Evolutionary conservation across 2,329 filamentous ascomycete species (phyloP).

Genomic region (Aplosporella prunicola): DNA sequence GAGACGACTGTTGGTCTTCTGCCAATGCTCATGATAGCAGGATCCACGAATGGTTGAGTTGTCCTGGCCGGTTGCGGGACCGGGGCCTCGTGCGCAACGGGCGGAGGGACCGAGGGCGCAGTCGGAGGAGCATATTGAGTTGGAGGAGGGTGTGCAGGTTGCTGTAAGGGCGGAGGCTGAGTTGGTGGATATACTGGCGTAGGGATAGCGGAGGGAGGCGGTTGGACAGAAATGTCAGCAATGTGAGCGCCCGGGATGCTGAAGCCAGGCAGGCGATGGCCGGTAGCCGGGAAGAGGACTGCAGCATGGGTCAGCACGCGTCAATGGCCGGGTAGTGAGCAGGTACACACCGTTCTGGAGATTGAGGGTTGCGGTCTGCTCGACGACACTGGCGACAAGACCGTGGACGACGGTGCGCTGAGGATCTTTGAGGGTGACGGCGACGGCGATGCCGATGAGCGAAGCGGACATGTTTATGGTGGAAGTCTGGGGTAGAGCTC

Average conservation of each 20-base stretch:
- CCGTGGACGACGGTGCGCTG: conserved; percentile 57
- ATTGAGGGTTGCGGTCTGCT: conserved; percentile 51
- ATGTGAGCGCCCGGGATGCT: conserved; percentile 50
- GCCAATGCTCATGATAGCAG: conserved; percentile 66
- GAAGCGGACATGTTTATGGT: conserved; percentile 49
- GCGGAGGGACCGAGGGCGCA: conserved; percentile 17
- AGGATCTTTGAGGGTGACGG: conserved; percentile 60
- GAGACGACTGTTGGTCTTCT: conserved; percentile 20
- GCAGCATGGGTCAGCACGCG: conserved; percentile 6
- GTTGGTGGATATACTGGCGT: conserved; percentile 9
- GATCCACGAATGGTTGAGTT: conserved; percentile 56
- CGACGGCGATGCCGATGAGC: conserved; percentile 69
- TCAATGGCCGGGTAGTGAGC: not conserved
- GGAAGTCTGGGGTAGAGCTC: not conserved
- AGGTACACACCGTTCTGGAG: conserved; percentile 57
- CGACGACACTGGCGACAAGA: conserved; percentile 59
- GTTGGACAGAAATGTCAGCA: conserved; percentile 47
- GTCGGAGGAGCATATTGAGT: conserved; percentile 16
- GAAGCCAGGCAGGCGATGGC: conserved; percentile 44
- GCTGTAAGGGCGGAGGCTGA: conserved; percentile 9
- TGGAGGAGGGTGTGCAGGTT: conserved; percentile 14
- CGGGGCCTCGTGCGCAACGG: conserved; percentile 5
- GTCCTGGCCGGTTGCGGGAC: conserved; percentile 17
- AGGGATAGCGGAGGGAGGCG: conserved; percentile 17
- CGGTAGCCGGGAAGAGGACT: conserved; percentile 47